Evolutionary conservation across 2,329 filamentous ascomycete genomes (phyloP).

Genomic region (Hymenoscyphus infarciens): DNA sequence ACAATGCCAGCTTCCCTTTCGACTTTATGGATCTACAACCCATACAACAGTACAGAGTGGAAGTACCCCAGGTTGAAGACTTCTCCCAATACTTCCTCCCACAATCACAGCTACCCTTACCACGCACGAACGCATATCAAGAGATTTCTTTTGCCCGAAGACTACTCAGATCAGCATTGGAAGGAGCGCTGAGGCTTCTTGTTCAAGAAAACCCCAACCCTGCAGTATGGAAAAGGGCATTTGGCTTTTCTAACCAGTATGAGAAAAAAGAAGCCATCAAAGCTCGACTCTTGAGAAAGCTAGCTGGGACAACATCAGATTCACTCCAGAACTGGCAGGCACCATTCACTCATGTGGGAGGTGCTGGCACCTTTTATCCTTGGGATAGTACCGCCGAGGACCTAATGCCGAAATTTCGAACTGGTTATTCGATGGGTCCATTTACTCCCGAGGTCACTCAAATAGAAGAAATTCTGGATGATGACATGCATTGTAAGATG

Average conservation of each 20-base stretch:
- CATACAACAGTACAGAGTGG: conserved; percentile 24
- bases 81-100: conserved; percentile 28
- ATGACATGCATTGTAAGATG: conserved; percentile 50
- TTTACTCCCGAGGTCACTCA: conserved; percentile 42
- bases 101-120: conserved; percentile 40
- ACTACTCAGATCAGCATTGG: conserved; percentile 62
- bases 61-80: conserved; percentile 31
- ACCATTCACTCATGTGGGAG: conserved; percentile 64
- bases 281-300: conserved; percentile 38
- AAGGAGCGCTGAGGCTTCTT: conserved; percentile 59
- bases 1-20: conserved; percentile 53
- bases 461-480: conserved; percentile 43
- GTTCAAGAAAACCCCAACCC: conserved; percentile 44
- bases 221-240: conserved; percentile 51
- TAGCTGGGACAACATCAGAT: conserved; percentile 32
- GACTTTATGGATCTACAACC: conserved; percentile 32
- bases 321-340: conserved; percentile 55
- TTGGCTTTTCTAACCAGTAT: conserved; percentile 66
- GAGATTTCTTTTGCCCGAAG: conserved; percentile 68
- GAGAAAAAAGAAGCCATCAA: conserved; percentile 47
- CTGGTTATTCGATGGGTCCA: conserved; percentile 46
- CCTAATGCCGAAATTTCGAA: conserved; percentile 31
- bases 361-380: conserved; percentile 63
- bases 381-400: conserved; percentile 29
- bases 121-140: conserved; percentile 55